phyloP scores from a whole-genome alignment of 2,329 filamentous ascomycete species.

The Aureobasidium pullulans region DNA sequence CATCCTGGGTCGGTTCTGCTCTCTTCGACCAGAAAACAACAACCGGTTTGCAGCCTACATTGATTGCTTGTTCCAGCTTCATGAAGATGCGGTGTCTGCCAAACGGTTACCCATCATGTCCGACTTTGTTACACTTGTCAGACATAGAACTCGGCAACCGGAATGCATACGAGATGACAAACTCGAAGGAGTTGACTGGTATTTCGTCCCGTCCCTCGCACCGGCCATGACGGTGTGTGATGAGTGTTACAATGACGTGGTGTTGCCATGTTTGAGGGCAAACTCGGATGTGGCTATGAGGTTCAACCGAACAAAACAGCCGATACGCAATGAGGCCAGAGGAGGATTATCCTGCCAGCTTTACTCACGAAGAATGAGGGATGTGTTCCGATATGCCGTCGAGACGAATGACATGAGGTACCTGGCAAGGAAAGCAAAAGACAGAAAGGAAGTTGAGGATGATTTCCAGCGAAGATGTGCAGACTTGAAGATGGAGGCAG shows the following conservation, averaged over 20 bases:
- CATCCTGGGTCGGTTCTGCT: constrained; percentile 51
- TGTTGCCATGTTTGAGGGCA: constrained; percentile 59
- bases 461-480: constrained; percentile 50
- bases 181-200: constrained; percentile 61
- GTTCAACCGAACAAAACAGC: constrained; percentile 56
- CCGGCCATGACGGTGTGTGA: constrained; percentile 78
- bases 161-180: constrained; percentile 62
- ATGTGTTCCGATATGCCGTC: constrained; percentile 61
- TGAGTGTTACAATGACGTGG: constrained; percentile 74
- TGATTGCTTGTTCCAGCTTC: constrained; percentile 48
- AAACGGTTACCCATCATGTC: constrained; percentile 45
- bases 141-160: constrained; percentile 48
- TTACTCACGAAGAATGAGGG: constrained; percentile 72
- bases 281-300: constrained; percentile 53
- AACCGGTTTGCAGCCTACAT: constrained; percentile 51
- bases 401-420: constrained; percentile 59
- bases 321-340: constrained; percentile 44
- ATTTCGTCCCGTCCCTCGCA: constrained; percentile 61
- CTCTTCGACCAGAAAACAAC: constrained; percentile 54
- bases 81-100: constrained; percentile 34
- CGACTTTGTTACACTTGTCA: constrained; percentile 57
- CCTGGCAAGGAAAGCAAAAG: constrained; percentile 55
- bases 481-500: constrained; percentile 24
- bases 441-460: constrained; percentile 50
- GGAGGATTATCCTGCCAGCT: constrained; percentile 56